These are phyloP conservation scores for Protomyces pachydermus DNA, from an alignment of 1,139 yeast species.

Conservation along the genomic window DNA sequence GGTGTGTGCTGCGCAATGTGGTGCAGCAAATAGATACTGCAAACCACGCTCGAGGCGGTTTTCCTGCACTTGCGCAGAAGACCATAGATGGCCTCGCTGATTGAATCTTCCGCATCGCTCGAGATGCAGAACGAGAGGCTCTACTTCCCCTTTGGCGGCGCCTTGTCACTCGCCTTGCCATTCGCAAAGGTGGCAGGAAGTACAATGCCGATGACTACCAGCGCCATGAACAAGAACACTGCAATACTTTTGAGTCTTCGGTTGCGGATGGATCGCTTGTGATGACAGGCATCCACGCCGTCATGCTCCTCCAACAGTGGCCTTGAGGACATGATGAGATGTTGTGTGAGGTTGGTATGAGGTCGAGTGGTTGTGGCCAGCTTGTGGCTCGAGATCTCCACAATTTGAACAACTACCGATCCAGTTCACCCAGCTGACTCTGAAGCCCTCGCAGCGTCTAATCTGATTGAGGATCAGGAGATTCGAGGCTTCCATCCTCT, in stretches of 20 bases:
- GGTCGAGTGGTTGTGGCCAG: too few relatives aligned
- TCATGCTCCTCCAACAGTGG: neutral
- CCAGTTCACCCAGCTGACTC: too few relatives aligned
- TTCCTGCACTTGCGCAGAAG: constrained; percentile 40
- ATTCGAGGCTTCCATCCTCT: too few relatives aligned
- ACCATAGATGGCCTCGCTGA: constrained; percentile 70
- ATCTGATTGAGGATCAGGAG: too few relatives aligned
- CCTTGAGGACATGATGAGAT: neutral
- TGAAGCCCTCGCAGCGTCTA: too few relatives aligned
- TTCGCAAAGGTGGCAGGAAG: neutral
- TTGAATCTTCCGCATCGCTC: constrained; percentile 60
- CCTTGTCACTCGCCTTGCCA: neutral
- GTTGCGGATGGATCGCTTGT: neutral
- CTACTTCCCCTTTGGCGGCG: too few relatives aligned
- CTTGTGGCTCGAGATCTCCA: too few relatives aligned
- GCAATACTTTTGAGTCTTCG: neutral
- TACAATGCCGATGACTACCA: neutral
- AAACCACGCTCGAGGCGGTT: neutral
- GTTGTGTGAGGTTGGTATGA: too few relatives aligned
- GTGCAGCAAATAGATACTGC: constrained; percentile 38
- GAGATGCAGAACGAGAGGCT: too few relatives aligned
- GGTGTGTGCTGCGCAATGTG: too few relatives aligned
- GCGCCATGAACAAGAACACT: neutral
- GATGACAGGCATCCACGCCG: neutral
- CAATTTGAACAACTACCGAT: too few relatives aligned